A percentile compares a stretch with the other conserved stretches of the same genome.
phyloP scores from a whole-genome alignment of 495 filamentous ascomycete genomes.

The Talaromyces nanjingensis region DNA sequence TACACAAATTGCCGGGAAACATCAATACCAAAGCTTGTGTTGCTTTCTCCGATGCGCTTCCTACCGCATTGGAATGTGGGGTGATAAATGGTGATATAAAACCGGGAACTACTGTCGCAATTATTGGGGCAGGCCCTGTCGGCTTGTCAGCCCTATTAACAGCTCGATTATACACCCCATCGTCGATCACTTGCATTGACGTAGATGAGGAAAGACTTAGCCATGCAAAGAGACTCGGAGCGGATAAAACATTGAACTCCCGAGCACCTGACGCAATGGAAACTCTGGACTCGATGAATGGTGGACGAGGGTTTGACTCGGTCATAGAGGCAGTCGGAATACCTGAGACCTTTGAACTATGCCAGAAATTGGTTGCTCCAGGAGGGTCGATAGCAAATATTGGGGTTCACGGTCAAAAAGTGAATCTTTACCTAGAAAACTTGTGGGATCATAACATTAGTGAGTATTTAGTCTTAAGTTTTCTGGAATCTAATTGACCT shows the following conservation, averaged over 20 bases:
- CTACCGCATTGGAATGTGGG: slow-evolving; percentile 41
- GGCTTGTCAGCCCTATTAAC: slow-evolving; percentile 39
- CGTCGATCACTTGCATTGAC: slow-evolving; percentile 34
- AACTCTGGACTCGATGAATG: slow-evolving; percentile 25
- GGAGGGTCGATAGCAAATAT: slow-evolving; percentile 45
- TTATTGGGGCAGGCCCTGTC: slow-evolving; percentile 44
- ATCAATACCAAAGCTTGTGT: slow-evolving; percentile 31
- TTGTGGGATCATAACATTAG: slow-evolving; percentile 37
- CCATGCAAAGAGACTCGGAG: slow-evolving; percentile 37
- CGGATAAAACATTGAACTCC: slow-evolving; percentile 25
- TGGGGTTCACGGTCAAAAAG: slow-evolving; percentile 38
- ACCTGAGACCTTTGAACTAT: slow-evolving; percentile 33
- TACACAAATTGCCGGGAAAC: slow-evolving; percentile 29
- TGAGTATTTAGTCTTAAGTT: slow-evolving; percentile 6
- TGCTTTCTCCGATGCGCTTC: slow-evolving; percentile 38
- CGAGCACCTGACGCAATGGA: slow-evolving; percentile 19
- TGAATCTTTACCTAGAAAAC: slow-evolving; percentile 29
- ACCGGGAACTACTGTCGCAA: slow-evolving; percentile 35
- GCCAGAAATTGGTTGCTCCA: slow-evolving; percentile 37
- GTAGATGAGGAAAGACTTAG: slow-evolving; percentile 29
- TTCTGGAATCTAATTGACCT: slow-evolving; percentile 6
- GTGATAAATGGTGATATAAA: slow-evolving; percentile 33
- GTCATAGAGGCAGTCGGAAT: slow-evolving; percentile 48
- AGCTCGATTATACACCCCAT: slow-evolving; percentile 37
- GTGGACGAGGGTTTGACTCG: slow-evolving; percentile 39